phyloP scores from a whole-genome alignment of 495 filamentous ascomycete species.

The Penicillium angulare region DNA sequence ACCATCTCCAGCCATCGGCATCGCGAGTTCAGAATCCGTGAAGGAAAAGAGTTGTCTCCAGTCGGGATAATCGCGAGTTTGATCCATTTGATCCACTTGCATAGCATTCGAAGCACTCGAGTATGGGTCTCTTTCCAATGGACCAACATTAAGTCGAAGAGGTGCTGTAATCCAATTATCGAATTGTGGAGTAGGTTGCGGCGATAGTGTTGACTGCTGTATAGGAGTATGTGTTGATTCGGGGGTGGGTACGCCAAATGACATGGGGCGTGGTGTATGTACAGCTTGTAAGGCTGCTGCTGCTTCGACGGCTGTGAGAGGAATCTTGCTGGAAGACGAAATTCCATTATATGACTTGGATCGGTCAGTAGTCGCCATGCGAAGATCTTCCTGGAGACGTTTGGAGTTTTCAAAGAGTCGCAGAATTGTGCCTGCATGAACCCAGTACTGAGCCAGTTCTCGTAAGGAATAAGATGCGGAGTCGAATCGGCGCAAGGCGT shows the following conservation, averaged over 20 bases:
- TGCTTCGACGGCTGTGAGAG: conserved; percentile 18
- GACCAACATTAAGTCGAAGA: conserved; percentile 28
- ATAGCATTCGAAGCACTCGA: conserved; percentile 20
- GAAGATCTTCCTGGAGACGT: conserved; percentile 45
- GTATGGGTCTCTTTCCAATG: conserved; percentile 25
- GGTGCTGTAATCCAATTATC: conserved; percentile 41
- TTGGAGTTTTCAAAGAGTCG: conserved; percentile 48
- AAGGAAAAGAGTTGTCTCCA: conserved; percentile 50
- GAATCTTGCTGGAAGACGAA: conserved; percentile 18
- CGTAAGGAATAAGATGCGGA: conserved; percentile 46
- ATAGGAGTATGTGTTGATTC: conserved; percentile 24
- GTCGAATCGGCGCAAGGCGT: conserved; percentile 47
- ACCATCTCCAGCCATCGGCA: conserved; percentile 40
- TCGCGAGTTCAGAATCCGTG: conserved; percentile 39
- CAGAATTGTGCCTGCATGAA: conserved; percentile 45
- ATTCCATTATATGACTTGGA: conserved; percentile 32
- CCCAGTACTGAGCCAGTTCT: conserved; percentile 45
- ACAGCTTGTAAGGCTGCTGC: conserved; percentile 15
- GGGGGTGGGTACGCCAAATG: conserved; percentile 38
- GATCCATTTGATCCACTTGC: conserved; percentile 36
- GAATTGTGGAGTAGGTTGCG: conserved; percentile 32
- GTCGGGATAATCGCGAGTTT: conserved; percentile 39
- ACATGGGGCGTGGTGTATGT: conserved; percentile 24
- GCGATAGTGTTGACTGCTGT: conserved; percentile 24
- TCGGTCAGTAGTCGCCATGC: conserved; percentile 37